Evolutionary conservation across 202 grass and related monocot species (phyloP), one percentile per base, ranked within the genome.

Genomic region (Eragrostis tef): DNA sequence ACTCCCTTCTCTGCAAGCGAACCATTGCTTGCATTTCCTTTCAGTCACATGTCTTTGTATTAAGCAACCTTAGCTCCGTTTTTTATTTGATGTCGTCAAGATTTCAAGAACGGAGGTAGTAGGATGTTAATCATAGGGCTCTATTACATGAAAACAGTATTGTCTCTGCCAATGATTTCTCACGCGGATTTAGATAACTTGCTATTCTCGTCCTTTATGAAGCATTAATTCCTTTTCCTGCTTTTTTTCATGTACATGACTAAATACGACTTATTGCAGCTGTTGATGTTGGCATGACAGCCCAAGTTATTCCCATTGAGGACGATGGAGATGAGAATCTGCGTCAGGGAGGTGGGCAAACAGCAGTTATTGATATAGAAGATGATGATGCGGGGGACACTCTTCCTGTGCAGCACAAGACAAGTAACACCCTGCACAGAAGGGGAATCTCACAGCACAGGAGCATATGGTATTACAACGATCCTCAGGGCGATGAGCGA

Each of bases 381-480:
- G 81, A 43, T 57, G 15, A 79, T 44, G 66, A 64, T 45, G 42
- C 36, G 6, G 5, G 24, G 60, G 52, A 49, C 54, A 52, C 31
- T 57, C 20, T 3, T 62, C 41, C 21, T 12, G 25, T 45, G 21
- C 34, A 25, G 19, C 67, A 22, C 0, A 24, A 73, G 65, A 22
- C 64, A 26, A 36, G 56, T 41, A 1, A 19, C 20, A 25, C 22
- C 13, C n/a, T 22, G 3, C 5, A 3, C 34, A 47, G 31, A 54
- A 46, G 7, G 21, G 10, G 3, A 53, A 27, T 42, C 44, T 53
- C 70, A 21, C 60, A 14, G 24, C 39, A 13, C 14, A 25, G 31
- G 0, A 1, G 1, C 15, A 15, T 80, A 12, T 98, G 96, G 96
- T 52, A 81, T 67, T 98, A 98, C 78, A 17, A 67, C 6, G 96